phyloP scores from a whole-genome alignment of 2,329 filamentous ascomycete genomes.

The Penicillium rolfsii region DNA sequence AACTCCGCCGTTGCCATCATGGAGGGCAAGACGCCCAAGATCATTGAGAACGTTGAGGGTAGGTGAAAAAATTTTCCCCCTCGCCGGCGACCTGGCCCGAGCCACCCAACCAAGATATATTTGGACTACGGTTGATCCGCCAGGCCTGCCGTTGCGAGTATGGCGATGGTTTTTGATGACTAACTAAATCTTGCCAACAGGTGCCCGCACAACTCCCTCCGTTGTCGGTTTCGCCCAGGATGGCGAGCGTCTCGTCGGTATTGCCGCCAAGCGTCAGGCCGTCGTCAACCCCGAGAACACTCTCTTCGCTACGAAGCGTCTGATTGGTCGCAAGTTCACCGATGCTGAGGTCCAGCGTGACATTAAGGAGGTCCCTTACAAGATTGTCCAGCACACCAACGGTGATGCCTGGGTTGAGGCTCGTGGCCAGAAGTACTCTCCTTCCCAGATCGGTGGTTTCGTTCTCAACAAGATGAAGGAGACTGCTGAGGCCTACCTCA shows the following conservation, averaged over 20 bases:
- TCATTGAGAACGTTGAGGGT: constrained; percentile 98
- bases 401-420: constrained; percentile 96
- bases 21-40: constrained; percentile 93
- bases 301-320: constrained; percentile 96
- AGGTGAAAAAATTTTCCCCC: constrained; percentile 37
- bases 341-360: constrained; percentile 93
- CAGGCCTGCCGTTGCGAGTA: not conserved
- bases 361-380: constrained; percentile 97
- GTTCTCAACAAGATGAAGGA: constrained; percentile 99
- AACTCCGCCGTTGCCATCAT: constrained; percentile 97
- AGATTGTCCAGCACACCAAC: constrained; percentile 96
- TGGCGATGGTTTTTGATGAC: not conserved
- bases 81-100: constrained; percentile 16
- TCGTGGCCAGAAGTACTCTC: constrained; percentile 93
- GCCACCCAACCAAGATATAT: not conserved
- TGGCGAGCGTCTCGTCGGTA: constrained; percentile 93
- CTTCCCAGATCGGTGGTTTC: constrained; percentile 97
- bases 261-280: constrained; percentile 95
- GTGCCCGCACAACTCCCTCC: constrained; percentile 88
- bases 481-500: constrained; percentile 90
- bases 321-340: constrained; percentile 96
- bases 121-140: not conserved
- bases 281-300: constrained; percentile 99
- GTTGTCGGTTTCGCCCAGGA: constrained; percentile 95
- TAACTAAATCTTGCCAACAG: constrained; percentile 48